Conservation (phyloP, 2,329 filamentous ascomycete genomes). For the Fusarium cicatricum region DNA sequence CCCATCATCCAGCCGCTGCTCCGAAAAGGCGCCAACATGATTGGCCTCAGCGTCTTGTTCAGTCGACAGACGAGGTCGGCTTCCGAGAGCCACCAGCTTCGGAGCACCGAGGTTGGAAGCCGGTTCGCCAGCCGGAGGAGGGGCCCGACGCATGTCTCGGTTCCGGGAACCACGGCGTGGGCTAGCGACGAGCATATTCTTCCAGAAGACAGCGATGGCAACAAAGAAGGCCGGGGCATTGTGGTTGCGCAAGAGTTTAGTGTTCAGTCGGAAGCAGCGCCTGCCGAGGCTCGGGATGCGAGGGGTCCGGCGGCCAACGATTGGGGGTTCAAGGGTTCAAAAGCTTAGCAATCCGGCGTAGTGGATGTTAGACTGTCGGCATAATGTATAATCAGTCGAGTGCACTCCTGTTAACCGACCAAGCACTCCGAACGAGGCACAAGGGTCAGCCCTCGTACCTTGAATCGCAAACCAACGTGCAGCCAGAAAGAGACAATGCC, state of each 20-base stretch:
- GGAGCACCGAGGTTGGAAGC: conserved; percentile 26
- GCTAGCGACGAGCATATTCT: conserved; percentile 36
- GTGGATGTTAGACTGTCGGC: no score
- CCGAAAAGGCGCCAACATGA: conserved; percentile 31
- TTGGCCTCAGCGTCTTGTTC: conserved; percentile 32
- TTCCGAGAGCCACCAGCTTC: conserved; percentile 32
- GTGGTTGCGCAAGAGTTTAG: conserved; percentile 34
- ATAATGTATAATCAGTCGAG: no score
- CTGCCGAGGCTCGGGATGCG: background rate
- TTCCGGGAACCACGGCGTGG: conserved; percentile 29
- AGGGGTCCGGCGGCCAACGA: conserved; percentile 18
- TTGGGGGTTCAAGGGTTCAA: conserved; percentile 29
- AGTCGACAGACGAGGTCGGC: conserved; percentile 27
- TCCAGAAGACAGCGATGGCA: conserved; percentile 11
- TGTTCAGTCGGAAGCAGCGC: conserved; percentile 25
- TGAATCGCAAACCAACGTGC: no score
- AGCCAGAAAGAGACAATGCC: no score
- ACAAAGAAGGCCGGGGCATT: conserved; percentile 14
- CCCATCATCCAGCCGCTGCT: conserved; percentile 35
- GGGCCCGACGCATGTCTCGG: background rate
- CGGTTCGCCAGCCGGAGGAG: conserved; percentile 25
- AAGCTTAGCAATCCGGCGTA: no score
- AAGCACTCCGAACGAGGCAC: no score
- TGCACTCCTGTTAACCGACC: no score
- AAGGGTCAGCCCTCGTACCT: no score